These are phyloP conservation scores for Miamiensis avidus DNA, from an alignment of 169 alveolate species.

Conservation along the genomic window DNA sequence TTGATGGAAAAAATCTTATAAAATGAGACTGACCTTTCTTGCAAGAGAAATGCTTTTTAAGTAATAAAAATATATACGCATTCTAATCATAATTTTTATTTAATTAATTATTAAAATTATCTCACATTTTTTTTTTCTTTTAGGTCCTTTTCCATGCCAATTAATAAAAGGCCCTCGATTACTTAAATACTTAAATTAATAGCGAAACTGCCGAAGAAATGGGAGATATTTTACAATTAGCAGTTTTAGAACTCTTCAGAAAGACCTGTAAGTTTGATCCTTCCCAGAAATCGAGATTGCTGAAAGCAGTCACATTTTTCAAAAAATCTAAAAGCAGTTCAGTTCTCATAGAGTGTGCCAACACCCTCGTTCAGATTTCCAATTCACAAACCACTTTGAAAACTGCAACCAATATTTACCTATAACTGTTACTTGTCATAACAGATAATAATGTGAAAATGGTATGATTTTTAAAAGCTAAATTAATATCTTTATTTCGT, in stretches of 20 bases:
- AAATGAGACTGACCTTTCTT: conserved; percentile 90
- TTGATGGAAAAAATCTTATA: conserved; percentile 77
- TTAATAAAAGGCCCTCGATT: conserved; percentile 87
- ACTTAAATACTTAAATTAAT: conserved; percentile 65
- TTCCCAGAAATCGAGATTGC: conserved; percentile 69
- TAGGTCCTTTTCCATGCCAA: conserved; percentile 85
- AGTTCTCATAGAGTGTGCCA: conserved; percentile 88
- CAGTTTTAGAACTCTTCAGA: conserved; percentile 84
- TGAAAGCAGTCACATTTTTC: conserved; percentile 76
- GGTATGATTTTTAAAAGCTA: conserved; percentile 25
- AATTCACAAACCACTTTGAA: conserved; percentile 79
- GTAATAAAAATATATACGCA: too few species aligned
- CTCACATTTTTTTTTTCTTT: too few species aligned
- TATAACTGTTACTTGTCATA: conserved; percentile 86
- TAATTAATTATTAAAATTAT: too few species aligned
- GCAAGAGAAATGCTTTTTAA: conserved; percentile 91
- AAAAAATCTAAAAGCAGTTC: conserved; percentile 69
- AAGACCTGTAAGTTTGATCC: conserved; percentile 88
- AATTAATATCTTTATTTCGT: not conserved
- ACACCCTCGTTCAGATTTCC: conserved; percentile 80
- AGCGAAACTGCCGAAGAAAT: conserved; percentile 77
- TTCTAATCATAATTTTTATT: too few species aligned
- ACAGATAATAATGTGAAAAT: conserved; percentile 93
- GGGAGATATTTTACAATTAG: conserved; percentile 88
- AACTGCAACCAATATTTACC: conserved; percentile 89